Evolutionary conservation across 805 yeast species (phyloP), one percentile per base, ranked within the genome.

Genomic region (Monosporozyma solicola): DNA sequence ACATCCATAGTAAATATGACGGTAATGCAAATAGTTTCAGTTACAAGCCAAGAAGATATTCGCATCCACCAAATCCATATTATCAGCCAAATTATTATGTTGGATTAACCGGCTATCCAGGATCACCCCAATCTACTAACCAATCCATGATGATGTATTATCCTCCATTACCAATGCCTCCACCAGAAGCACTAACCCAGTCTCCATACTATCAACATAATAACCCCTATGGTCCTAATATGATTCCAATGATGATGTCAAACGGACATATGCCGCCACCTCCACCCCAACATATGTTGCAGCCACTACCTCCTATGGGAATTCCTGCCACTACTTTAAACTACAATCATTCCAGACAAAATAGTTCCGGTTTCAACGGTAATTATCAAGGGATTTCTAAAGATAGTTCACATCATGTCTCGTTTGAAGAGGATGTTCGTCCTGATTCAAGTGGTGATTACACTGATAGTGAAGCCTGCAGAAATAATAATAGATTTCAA

Each of bases 71-170:
- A 37, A 53, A 55, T 33, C 66, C 65, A 31, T 64, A 63, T 50
- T 67, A 64, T 46, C 67, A 62, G 44, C 68, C 37, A 25, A 22
- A 51, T 8, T 64, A 63, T 51, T 67, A 65, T 49, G 61, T 62
- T 45, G 63, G 61, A 41, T 67, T 67, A 5, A 55, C 64, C 55
- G 67, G 63, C 50, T 67, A 63, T 49, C 63, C 62, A 24, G 43
- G 32, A 1, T 25, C 43, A 22, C 27, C 43, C 5, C 49, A 20
- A 11, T n/a, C 32, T 24, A 24, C 13, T 33, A 57, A 54, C 48
- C 64, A 59, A 20, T 63, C 69, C 10, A 64, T 62, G 44, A 61
- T 65, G 64, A 66, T 66, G 69, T 54, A 59, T 32, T 67, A 63
- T 52, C 65, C 68, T 9, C 69, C 68, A 52, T 54, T 61, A 13